Evolutionary conservation across 73 alveolate species (phyloP).

Genomic region (Tetrahymena malaccensis): DNA sequence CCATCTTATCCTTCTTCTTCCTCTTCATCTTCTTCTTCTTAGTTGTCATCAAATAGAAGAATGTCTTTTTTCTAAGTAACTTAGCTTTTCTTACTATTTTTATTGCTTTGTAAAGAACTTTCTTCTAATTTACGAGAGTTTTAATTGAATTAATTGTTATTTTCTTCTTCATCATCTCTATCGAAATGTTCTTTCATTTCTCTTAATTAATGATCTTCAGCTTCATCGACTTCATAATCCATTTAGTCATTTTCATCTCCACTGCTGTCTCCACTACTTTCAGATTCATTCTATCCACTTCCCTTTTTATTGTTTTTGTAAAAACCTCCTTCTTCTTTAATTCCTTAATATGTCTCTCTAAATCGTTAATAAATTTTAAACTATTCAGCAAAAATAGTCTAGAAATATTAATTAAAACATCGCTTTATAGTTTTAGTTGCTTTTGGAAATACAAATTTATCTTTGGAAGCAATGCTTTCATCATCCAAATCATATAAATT

Average conservation of each 20-base stretch:
- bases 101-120: background rate
- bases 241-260: background rate
- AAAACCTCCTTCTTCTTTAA: background rate
- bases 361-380: background rate
- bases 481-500: background rate
- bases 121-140: background rate
- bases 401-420: background rate
- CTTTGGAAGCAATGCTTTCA: background rate
- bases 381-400: background rate
- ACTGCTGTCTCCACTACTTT: background rate
- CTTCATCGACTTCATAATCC: background rate
- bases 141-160: background rate
- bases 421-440: background rate
- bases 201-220: background rate
- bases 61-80: background rate
- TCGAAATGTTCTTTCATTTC: background rate
- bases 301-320: background rate
- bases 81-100: background rate
- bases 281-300: background rate
- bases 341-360: background rate
- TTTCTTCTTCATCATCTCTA: background rate
- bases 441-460: background rate
- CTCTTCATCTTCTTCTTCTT: background rate
- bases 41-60: background rate
- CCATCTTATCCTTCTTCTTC: background rate